These are phyloP conservation scores for Verticillium klebahnii DNA, from an alignment of 2,329 filamentous ascomycete species.

Conservation along the genomic window DNA sequence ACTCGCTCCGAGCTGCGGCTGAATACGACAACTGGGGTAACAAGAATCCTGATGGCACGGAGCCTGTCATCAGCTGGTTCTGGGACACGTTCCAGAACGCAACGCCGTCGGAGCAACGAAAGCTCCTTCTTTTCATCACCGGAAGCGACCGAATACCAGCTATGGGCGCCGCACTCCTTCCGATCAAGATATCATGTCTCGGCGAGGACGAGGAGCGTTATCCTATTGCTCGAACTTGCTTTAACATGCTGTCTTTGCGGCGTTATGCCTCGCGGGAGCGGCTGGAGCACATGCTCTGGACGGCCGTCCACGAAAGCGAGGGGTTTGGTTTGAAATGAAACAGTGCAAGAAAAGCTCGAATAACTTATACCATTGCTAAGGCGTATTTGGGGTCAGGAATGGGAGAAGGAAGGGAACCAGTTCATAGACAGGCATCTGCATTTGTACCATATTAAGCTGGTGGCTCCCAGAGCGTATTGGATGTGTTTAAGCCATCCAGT, in stretches of 20 bases:
- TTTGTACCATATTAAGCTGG: neutral
- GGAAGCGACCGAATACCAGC: slow-evolving; percentile 88
- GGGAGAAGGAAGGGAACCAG: neutral
- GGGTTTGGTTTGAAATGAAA: slow-evolving; percentile 81
- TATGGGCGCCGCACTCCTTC: slow-evolving; percentile 74
- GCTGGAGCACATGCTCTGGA: slow-evolving; percentile 72
- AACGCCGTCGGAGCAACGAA: slow-evolving; percentile 64
- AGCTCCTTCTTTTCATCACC: slow-evolving; percentile 80
- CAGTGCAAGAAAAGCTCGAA: neutral
- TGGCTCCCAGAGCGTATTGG: neutral
- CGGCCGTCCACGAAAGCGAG: slow-evolving; percentile 83
- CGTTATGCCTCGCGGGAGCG: slow-evolving; percentile 63
- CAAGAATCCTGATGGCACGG: slow-evolving; percentile 48
- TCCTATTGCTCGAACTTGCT: slow-evolving; percentile 85
- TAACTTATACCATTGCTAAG: neutral
- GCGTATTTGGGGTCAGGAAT: neutral
- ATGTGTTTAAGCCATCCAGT: neutral
- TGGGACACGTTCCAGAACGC: slow-evolving; percentile 76
- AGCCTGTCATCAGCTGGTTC: slow-evolving; percentile 77
- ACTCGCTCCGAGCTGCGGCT: slow-evolving; percentile 69
- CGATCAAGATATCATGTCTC: slow-evolving; percentile 71
- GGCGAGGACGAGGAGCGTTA: slow-evolving; percentile 71
- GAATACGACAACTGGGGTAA: slow-evolving; percentile 76
- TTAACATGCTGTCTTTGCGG: slow-evolving; percentile 78
- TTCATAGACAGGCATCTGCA: neutral